Percentiles rank a stretch among this genome's conserved stretches.
phyloP scores from a whole-genome alignment of 768 basidiomycete species.

The Trametes cingulata region DNA sequence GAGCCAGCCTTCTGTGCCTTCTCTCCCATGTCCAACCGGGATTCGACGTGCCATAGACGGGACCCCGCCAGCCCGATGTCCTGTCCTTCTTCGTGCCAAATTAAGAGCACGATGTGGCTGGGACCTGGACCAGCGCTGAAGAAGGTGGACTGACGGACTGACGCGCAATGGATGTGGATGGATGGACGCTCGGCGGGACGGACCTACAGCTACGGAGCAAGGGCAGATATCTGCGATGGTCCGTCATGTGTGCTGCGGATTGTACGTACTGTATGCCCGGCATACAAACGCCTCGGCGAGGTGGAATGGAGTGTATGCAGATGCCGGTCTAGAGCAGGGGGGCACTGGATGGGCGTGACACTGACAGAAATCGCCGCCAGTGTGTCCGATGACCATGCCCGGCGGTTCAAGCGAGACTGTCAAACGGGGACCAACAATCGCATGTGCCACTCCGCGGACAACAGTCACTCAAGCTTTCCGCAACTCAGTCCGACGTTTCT shows the following conservation, averaged over 20 bases:
- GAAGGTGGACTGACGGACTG: no score
- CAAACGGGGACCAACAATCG: neutral
- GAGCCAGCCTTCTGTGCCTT: no score
- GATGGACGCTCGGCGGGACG: no score
- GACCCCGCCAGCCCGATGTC: neutral
- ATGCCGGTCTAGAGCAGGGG: neutral
- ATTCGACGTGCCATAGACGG: neutral
- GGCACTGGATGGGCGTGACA: neutral
- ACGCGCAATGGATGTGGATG: no score
- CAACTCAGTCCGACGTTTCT: no score
- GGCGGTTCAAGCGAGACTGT: no score
- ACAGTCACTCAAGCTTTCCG: no score
- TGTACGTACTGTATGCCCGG: neutral
- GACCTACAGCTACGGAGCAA: no score
- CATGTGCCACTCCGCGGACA: neutral
- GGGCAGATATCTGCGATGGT: no score
- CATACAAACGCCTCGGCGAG: neutral
- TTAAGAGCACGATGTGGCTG: neutral
- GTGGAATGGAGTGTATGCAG: neutral
- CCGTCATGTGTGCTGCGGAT: neutral
- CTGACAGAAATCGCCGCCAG: neutral
- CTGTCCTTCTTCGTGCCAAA: neutral
- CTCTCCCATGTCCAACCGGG: neutral
- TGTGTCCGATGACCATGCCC: neutral
- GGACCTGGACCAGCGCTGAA: neutral